Evolutionary conservation across 768 basidiomycete species (phyloP), one percentile per base, ranked within the genome.

Genomic region (Cubamyces lactineus): DNA sequence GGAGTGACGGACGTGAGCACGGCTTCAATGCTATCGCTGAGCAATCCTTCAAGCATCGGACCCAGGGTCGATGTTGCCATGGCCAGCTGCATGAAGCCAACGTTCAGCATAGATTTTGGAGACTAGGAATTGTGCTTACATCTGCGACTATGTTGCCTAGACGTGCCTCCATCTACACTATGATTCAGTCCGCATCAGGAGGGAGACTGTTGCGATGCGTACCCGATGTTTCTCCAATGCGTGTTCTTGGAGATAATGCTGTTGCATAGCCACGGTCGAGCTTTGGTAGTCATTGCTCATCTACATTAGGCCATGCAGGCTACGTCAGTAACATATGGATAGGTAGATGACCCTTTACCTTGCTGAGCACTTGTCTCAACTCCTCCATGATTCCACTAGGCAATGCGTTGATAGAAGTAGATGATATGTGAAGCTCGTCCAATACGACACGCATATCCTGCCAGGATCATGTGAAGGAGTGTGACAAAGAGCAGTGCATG

Each of bases 391-490:
- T 45, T 16, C 13, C 43, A 19, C 39, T 11, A 2, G 55, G 46
- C 13, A 30, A 59, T 13, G 17, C 15, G 21, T 61, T 49, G 15
- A 62, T 30, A 3, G 30, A 53, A n/a, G 49, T 40, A 1, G 65
- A 43, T 6, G 63, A 67, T 5, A 54, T 23, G 15, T 50, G 62
- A 24, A 70, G 21, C 3, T 61, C 46, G 11, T 28, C 53, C 1
- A 67, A 15, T 21, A 53, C 13, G 8, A n/a, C 39, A 2, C n/a
- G 57, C 53, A 66, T 57, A n/a, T 52, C 34, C 69, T 70, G 42
- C 5, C 9, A 34, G 30, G 9, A 50, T 30, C 16, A 21, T 30
- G 53, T 64, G 17, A 56, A 24, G 24, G 7, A n/a, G 5, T 23
- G 3, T 40, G 24, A 7, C 34, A 15, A 23, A 17, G 21, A 34